Conservation (phyloP, 2,329 filamentous ascomycete species). For the Dryadomyces quercus-mongolicae region DNA sequence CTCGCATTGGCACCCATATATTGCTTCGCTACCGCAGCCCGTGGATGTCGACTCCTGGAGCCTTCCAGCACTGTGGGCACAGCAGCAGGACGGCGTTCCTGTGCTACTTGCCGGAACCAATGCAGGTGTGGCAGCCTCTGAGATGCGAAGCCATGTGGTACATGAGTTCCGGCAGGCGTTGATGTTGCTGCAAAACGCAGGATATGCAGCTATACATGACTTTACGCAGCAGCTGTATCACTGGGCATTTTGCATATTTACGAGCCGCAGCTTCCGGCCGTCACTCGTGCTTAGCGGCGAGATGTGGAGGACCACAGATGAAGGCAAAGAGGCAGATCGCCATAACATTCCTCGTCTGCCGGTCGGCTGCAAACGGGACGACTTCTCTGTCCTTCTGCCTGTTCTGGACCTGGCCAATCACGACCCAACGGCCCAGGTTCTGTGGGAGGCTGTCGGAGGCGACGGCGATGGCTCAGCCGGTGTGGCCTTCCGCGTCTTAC, state of each 20-base stretch:
- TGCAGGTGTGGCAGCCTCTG: constrained; percentile 33
- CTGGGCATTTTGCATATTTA: constrained; percentile 55
- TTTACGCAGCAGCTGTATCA: constrained; percentile 42
- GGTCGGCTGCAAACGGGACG: constrained; percentile 33
- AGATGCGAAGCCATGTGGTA: constrained; percentile 34
- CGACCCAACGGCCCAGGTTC: constrained; percentile 43
- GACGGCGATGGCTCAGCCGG: neutral
- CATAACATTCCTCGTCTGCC: constrained; percentile 19
- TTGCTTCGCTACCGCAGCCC: constrained; percentile 52
- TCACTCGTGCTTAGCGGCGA: constrained; percentile 37
- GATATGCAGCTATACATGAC: constrained; percentile 17
- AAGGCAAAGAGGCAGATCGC: too few species aligned
- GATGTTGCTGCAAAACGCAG: constrained; percentile 21
- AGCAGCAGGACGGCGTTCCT: constrained; percentile 10
- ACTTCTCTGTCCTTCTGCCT: constrained; percentile 58
- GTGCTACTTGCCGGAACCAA: constrained; percentile 42
- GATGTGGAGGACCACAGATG: constrained; percentile 6
- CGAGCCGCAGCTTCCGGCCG: constrained; percentile 52
- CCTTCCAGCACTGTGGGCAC: constrained; percentile 49
- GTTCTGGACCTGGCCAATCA: constrained; percentile 65
- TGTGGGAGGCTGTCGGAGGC: constrained; percentile 36
- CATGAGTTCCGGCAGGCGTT: constrained; percentile 32
- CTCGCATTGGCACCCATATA: constrained; percentile 60
- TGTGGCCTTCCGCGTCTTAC: constrained; percentile 29
- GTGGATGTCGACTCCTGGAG: constrained; percentile 35